Conservation (phyloP, 2,329 filamentous ascomycete species). For the Aschersonia sp. region DNA sequence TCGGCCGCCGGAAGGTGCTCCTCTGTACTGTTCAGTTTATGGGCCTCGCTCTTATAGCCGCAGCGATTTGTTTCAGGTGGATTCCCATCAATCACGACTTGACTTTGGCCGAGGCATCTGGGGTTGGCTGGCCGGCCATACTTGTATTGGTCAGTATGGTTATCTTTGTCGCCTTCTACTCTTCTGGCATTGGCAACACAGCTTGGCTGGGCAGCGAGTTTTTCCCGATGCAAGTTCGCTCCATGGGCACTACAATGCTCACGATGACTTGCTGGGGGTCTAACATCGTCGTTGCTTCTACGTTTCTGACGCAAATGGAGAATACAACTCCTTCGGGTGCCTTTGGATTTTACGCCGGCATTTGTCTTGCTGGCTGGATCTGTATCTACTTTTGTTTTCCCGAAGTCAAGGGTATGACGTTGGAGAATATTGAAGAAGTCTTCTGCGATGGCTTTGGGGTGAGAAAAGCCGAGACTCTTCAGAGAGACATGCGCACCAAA, state of each 20-base stretch:
- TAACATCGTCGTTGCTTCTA: conserved; percentile 34
- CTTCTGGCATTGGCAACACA: conserved; percentile 26
- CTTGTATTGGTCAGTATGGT: conserved; percentile 24
- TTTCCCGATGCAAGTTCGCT: conserved; percentile 31
- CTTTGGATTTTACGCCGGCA: conserved; percentile 35
- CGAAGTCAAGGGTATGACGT: conserved; percentile 37
- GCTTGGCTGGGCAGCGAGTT: conserved; percentile 32
- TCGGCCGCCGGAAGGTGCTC: conserved; percentile 28
- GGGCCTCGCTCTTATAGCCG: conserved; percentile 24
- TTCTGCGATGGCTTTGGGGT: conserved; percentile 34
- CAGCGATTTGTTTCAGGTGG: conserved; percentile 24
- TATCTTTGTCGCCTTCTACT: conserved; percentile 24
- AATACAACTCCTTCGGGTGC: conserved; percentile 31
- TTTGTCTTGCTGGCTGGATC: conserved; percentile 28
- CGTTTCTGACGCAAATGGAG: conserved; percentile 32
- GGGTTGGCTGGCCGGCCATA: conserved; percentile 4
- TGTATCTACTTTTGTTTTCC: conserved; percentile 33
- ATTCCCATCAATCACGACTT: conserved; percentile 26
- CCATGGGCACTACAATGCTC: conserved; percentile 31
- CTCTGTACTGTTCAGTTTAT: conserved; percentile 29
- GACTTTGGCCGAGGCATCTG: conserved; percentile 18
- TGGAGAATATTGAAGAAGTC: conserved; percentile 37
- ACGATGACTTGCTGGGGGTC: conserved; percentile 30
- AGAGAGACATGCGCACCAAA: conserved; percentile 13
- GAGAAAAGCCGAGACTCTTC: conserved; percentile 21